These are phyloP conservation scores for Boletus sp. DNA, from an alignment of 1,284 basidiomycete genomes.

Conservation along the genomic window DNA sequence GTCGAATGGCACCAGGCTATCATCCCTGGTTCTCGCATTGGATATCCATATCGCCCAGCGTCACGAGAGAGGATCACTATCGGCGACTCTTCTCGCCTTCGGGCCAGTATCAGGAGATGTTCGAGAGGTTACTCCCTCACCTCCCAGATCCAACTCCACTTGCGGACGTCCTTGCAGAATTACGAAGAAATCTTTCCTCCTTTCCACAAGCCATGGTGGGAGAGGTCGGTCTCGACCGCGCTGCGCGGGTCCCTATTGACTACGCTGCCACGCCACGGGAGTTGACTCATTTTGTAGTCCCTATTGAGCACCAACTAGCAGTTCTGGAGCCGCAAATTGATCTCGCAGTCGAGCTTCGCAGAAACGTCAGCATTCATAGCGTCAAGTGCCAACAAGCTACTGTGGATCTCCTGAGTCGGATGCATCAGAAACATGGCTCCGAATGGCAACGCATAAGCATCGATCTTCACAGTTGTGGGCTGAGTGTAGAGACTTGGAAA, in stretches of 20 bases:
- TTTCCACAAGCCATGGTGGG: conserved; percentile 74
- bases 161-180: conserved; percentile 44
- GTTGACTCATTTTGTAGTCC: conserved; percentile 66
- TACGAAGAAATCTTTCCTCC: conserved; percentile 52
- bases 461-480: conserved; percentile 75
- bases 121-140: conserved; percentile 48
- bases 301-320: conserved; percentile 67
- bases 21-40: conserved; percentile 82
- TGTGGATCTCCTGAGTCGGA: conserved; percentile 52
- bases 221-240: conserved; percentile 78
- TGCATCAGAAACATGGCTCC: conserved; percentile 48
- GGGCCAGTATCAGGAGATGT: conserved; percentile 36
- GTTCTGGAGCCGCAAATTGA: conserved; percentile 74
- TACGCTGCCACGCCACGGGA: conserved; percentile 42
- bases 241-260: conserved; percentile 63
- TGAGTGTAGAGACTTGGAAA: conserved; percentile 65
- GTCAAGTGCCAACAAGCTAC: conserved; percentile 70
- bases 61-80: conserved; percentile 66
- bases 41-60: conserved; percentile 46
- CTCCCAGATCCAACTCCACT: conserved; percentile 65
- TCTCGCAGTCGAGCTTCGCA: conserved; percentile 65
- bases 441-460: conserved; percentile 60
- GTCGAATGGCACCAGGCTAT: conserved; percentile 48
- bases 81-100: conserved; percentile 48
- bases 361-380: conserved; percentile 76